These are phyloP conservation scores for Coemansia furcata DNA, from an alignment of 192 early-diverging fungal species.

Conservation along the genomic window DNA sequence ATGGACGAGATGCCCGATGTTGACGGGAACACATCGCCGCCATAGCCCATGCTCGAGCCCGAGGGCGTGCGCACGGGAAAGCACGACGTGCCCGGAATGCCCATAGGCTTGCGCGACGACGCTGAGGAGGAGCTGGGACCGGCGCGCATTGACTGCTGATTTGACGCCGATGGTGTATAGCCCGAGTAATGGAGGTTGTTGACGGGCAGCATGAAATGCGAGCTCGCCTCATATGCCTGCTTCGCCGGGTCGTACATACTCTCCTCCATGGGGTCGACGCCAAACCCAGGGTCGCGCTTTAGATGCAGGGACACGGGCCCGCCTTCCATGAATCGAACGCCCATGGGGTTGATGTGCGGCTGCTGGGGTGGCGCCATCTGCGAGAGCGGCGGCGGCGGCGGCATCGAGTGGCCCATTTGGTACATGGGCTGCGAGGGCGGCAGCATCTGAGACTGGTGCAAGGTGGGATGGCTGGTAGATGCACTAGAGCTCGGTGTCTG, in stretches of 20 bases:
- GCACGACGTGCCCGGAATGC: constrained; percentile 3
- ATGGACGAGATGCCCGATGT: constrained; percentile 1
- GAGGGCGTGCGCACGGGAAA: constrained; percentile 28
- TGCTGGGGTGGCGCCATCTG: constrained; percentile 11
- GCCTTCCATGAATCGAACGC: constrained; percentile 17
- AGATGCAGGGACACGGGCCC: constrained; percentile 47
- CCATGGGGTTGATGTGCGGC: constrained; percentile 43
- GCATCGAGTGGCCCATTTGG: constrained; percentile 2
- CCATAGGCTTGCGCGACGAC: constrained; percentile 2
- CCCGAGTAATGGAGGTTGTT: constrained; percentile 32
- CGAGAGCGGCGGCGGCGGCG: constrained; percentile 8
- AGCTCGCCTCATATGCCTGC: constrained; percentile 45
- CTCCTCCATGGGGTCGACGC: constrained; percentile 28
- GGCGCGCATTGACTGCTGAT: background rate
- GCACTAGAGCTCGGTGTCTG: constrained; percentile 7
- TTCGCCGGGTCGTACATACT: constrained; percentile 44
- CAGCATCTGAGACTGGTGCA: constrained; percentile 14
- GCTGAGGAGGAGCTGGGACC: background rate
- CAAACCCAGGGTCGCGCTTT: constrained; percentile 52
- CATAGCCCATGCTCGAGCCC: constrained; percentile 23
- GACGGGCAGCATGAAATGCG: constrained; percentile 39
- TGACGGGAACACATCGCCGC: constrained; percentile 5
- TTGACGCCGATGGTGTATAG: constrained; percentile 1
- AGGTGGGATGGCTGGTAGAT: background rate
- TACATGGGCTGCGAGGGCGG: constrained; percentile 7